phyloP scores from a whole-genome alignment of 2,329 filamentous ascomycete genomes.

The Pseudogymnoascus pannorum region DNA sequence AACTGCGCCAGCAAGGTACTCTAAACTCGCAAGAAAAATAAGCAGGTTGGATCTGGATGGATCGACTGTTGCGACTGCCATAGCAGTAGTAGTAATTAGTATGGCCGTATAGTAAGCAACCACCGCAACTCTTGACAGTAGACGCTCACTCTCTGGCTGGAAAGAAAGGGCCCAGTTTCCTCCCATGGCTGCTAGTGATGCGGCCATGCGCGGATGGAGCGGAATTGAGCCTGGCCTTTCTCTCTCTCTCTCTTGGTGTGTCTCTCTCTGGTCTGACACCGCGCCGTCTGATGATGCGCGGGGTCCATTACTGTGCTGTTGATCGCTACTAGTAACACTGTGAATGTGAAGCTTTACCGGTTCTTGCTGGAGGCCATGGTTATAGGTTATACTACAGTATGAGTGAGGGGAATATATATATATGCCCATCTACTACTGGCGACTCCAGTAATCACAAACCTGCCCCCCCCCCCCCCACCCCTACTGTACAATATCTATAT shows the following conservation, averaged over 20 bases:
- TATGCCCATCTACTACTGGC: neutral
- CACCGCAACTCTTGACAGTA: too few species aligned
- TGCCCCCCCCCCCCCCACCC: too few species aligned
- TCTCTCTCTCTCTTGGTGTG: neutral
- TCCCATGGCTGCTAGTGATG: neutral
- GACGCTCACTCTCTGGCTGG: too few species aligned
- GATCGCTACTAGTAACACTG: neutral
- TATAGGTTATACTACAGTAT: neutral
- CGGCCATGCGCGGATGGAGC: neutral
- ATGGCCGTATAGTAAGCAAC: neutral
- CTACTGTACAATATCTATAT: neutral
- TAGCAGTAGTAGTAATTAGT: neutral
- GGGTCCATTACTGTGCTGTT: neutral
- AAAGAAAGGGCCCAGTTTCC: neutral
- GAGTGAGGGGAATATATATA: neutral
- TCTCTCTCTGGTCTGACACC: too few species aligned
- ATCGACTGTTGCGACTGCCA: neutral
- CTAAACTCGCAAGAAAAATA: too few species aligned
- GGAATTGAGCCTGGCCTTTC: neutral
- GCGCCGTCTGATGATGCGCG: neutral
- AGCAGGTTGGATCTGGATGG: neutral
- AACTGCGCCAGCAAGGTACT: neutral
- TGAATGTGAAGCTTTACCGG: neutral
- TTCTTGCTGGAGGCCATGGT: neutral
- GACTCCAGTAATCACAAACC: neutral